phyloP scores from a whole-genome alignment of 1,284 basidiomycete genomes.

The Trametes versicolor region DNA sequence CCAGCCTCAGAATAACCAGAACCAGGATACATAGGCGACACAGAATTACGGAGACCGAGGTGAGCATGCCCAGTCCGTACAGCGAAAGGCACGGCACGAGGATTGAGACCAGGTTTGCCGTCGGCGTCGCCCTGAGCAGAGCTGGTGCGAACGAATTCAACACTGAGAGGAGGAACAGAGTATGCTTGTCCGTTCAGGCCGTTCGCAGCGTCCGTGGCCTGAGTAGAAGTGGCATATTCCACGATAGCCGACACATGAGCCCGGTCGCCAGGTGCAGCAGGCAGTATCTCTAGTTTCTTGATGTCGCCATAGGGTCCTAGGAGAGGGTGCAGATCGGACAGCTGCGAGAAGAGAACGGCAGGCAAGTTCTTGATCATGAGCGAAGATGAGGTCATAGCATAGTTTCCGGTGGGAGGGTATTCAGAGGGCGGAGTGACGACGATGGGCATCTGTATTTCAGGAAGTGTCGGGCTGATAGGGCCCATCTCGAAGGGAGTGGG shows the following conservation, averaged over 20 bases:
- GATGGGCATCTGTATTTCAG: conserved; percentile 35
- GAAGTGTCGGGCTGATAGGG: conserved; percentile 31
- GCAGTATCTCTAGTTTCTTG: conserved; percentile 60
- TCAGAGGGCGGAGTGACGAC: conserved; percentile 40
- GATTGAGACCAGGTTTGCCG: conserved; percentile 44
- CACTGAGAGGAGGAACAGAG: conserved; percentile 57
- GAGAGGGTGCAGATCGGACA: conserved; percentile 74
- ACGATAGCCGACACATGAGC: conserved; percentile 64
- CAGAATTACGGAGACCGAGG: conserved; percentile 28
- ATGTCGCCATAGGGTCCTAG: conserved; percentile 77
- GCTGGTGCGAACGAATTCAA: conserved; percentile 52
- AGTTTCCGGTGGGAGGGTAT: conserved; percentile 24
- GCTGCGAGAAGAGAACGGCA: conserved; percentile 69
- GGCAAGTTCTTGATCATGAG: conserved; percentile 74
- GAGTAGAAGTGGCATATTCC: conserved; percentile 62
- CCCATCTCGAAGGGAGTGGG: conserved; percentile 41
- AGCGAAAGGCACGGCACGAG: conserved; percentile 47
- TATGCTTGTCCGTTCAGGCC: conserved; percentile 69
- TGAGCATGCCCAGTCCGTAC: conserved; percentile 22
- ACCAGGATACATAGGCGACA: conserved; percentile 30
- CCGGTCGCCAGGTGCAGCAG: conserved; percentile 42
- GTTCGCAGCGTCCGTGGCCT: conserved; percentile 71
- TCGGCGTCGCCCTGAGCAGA: conserved; percentile 31
- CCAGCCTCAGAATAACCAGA: conserved; percentile 23
- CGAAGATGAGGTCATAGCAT: conserved; percentile 47